phyloP scores from a whole-genome alignment of 208 protist genomes.

The Plasmodiophora brassicae region DNA sequence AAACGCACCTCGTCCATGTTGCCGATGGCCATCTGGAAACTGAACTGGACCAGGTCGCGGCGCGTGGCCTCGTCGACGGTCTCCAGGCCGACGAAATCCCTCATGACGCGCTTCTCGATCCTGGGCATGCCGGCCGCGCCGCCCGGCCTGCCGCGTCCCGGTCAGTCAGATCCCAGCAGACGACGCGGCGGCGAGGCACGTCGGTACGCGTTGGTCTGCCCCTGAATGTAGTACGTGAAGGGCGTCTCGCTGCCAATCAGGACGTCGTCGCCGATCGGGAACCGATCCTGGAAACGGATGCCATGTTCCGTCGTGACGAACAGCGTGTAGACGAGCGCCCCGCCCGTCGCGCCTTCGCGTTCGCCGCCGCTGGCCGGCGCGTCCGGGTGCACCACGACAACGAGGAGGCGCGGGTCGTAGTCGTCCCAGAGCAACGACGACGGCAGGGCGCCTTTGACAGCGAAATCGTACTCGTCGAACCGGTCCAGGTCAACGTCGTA shows the following conservation, averaged over 20 bases:
- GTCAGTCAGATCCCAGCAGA: background rate
- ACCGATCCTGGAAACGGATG: background rate
- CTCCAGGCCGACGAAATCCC: slow-evolving; percentile 60
- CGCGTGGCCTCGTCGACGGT: slow-evolving; percentile 62
- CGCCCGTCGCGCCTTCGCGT: background rate
- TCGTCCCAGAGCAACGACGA: background rate
- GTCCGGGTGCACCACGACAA: background rate
- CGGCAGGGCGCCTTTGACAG: background rate
- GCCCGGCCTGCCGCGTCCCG: background rate
- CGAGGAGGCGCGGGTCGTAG: background rate
- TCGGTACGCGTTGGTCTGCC: background rate
- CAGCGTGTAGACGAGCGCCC: background rate
- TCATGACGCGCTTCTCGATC: slow-evolving; percentile 39
- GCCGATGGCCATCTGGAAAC: slow-evolving; percentile 86
- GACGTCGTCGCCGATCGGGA: background rate
- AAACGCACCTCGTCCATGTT: slow-evolving; percentile 94
- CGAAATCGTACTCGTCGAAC: slow-evolving; percentile 21
- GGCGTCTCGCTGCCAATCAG: slow-evolving; percentile 27
- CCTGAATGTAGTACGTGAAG: slow-evolving; percentile 22
- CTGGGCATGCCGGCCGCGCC: background rate
- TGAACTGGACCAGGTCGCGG: slow-evolving; percentile 86
- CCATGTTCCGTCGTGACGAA: slow-evolving; percentile 31
- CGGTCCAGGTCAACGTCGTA: slow-evolving; percentile 19
- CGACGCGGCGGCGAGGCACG: background rate
- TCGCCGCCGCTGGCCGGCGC: background rate